Percentiles rank a stretch among this genome's conserved stretches.
Evolutionary conservation across 192 early-diverging fungal species (phyloP).

Genomic region (Podila verticillata): DNA sequence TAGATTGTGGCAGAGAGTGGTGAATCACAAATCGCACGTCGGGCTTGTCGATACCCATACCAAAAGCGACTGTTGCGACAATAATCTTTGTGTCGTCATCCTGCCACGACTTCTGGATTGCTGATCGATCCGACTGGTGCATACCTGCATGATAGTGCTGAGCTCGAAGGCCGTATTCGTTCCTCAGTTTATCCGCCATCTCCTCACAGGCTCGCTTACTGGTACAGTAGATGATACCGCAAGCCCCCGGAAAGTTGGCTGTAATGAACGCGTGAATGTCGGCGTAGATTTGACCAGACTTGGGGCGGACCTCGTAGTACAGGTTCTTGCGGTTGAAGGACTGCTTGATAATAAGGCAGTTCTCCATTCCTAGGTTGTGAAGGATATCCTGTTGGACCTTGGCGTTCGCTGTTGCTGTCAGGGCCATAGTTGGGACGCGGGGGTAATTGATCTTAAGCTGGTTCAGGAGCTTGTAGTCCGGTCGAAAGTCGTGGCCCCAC

Average conservation of each 20-base stretch:
- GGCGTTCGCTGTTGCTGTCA: constrained; percentile 95
- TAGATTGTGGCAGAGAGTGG: constrained; percentile 84
- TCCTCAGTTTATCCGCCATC: constrained; percentile 73
- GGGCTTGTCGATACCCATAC: constrained; percentile 98
- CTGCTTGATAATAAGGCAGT: constrained; percentile 77
- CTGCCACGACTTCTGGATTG: constrained; percentile 89
- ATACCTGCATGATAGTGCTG: constrained; percentile 92
- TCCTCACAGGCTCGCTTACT: constrained; percentile 85
- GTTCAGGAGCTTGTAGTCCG: constrained; percentile 86
- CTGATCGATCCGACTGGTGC: constrained; percentile 76
- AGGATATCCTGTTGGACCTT: constrained; percentile 88
- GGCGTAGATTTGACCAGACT: constrained; percentile 66
- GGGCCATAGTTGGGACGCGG: constrained; percentile 88
- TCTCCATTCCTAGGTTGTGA: constrained; percentile 74
- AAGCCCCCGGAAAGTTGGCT: constrained; percentile 66
- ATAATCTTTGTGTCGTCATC: constrained; percentile 78
- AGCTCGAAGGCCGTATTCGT: constrained; percentile 66
- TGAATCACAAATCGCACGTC: constrained; percentile 98
- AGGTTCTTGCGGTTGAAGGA: constrained; percentile 93
- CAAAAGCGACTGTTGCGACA: constrained; percentile 96
- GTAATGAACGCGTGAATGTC: constrained; percentile 82
- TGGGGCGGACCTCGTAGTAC: constrained; percentile 75
- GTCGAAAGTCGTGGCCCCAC: constrained; percentile 98
- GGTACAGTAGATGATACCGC: constrained; percentile 94
- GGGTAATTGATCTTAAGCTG: constrained; percentile 73